Conservation (phyloP, 1,284 basidiomycete genomes). For the Veloporphyrellus conicus region DNA sequence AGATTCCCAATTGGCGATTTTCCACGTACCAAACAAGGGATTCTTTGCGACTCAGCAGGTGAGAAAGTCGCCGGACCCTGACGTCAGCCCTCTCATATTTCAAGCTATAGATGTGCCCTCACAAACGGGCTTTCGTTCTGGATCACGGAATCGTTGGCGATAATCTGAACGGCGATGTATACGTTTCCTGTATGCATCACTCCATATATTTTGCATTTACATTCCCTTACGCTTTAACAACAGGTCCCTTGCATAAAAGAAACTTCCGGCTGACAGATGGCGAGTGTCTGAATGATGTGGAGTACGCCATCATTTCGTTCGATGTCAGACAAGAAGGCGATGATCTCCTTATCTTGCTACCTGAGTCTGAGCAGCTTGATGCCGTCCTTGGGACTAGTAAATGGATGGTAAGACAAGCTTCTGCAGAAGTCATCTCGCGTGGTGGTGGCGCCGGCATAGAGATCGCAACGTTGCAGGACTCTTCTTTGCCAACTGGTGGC, state of each 20-base stretch:
- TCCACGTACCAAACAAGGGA: conserved; percentile 53
- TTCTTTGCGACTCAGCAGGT: conserved; percentile 71
- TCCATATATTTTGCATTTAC: conserved; percentile 8
- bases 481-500: too few relatives aligned
- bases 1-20: conserved; percentile 69
- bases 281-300: conserved; percentile 58
- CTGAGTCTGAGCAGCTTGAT: conserved; percentile 57
- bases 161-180: conserved; percentile 47
- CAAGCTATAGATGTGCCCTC: conserved; percentile 52
- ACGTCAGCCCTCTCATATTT: not conserved
- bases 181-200: conserved; percentile 46
- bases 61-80: conserved; percentile 1
- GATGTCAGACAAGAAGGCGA: conserved; percentile 51
- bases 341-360: conserved; percentile 53
- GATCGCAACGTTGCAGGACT: too few relatives aligned
- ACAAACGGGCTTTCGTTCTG: conserved; percentile 68
- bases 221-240: not conserved
- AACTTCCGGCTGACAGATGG: conserved; percentile 62
- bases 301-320: conserved; percentile 66
- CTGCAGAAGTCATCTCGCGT: conserved; percentile 44
- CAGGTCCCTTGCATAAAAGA: conserved; percentile 69
- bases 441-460: conserved; percentile 43
- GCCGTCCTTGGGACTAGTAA: conserved; percentile 62
- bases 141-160: conserved; percentile 67
- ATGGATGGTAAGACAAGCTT: conserved; percentile 57